These are phyloP conservation scores for Backusella tuberculispora DNA, from an alignment of 192 early-diverging fungal genomes.

Conservation along the genomic window DNA sequence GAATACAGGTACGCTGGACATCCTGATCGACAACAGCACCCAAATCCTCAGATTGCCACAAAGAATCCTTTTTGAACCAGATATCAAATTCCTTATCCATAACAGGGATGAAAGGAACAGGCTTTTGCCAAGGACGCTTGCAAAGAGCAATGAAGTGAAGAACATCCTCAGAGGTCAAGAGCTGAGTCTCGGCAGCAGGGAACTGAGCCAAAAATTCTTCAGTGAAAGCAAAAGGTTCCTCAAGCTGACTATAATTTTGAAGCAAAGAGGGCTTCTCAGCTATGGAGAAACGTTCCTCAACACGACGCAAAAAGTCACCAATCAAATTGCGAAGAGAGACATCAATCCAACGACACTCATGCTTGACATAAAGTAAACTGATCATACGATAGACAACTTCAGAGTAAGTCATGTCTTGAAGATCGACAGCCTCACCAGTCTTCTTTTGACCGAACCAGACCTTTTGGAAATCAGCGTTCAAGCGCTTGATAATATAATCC, in stretches of 20 bases:
- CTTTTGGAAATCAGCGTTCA: conserved; percentile 92
- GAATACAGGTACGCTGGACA: conserved; percentile 79
- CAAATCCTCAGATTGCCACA: conserved; percentile 90
- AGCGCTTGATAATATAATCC: conserved; percentile 83
- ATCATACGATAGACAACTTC: conserved; percentile 85
- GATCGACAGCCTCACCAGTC: conserved; percentile 72
- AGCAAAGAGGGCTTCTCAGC: conserved; percentile 61
- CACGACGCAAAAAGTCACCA: conserved; percentile 79
- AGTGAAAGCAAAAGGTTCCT: conserved; percentile 67
- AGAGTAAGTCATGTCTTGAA: conserved; percentile 93
- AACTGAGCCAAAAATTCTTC: conserved; percentile 71
- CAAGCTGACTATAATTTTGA: conserved; percentile 63
- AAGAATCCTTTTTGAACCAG: conserved; percentile 88
- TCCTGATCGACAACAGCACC: conserved; percentile 85
- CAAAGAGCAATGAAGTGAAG: conserved; percentile 80
- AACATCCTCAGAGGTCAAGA: conserved; percentile 84
- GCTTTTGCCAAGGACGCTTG: conserved; percentile 81
- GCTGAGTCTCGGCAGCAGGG: conserved; percentile 70
- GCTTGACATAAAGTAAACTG: conserved; percentile 76
- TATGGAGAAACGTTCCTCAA: conserved; percentile 87
- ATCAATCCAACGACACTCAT: conserved; percentile 83
- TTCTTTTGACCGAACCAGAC: conserved; percentile 93
- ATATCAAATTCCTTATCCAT: conserved; percentile 88
- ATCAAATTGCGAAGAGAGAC: conserved; percentile 67
- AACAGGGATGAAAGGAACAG: conserved; percentile 86